phyloP scores from a whole-genome alignment of 192 early-diverging fungal genomes.

The Paraglomus brasilianum region DNA sequence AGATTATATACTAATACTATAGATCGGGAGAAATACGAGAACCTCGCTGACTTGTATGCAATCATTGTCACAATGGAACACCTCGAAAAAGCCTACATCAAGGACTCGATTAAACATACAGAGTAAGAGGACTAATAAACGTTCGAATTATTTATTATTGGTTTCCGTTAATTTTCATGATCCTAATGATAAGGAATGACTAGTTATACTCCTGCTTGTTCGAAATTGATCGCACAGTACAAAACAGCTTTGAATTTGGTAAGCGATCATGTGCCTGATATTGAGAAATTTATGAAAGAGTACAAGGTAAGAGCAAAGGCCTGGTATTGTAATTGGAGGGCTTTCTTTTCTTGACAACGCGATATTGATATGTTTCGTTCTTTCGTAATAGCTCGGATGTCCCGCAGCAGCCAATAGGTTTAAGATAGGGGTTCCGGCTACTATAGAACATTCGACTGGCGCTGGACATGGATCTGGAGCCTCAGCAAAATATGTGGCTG shows the following conservation, averaged over 20 bases:
- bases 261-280: conserved; percentile 57
- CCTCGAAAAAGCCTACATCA: conserved; percentile 89
- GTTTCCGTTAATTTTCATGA: neutral
- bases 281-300: conserved; percentile 75
- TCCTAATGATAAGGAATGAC: neutral
- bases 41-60: conserved; percentile 88
- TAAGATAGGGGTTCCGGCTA: conserved; percentile 95
- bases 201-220: conserved; percentile 88
- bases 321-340: neutral
- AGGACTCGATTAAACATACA: conserved; percentile 75
- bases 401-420: conserved; percentile 84
- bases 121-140: conserved; percentile 54
- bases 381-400: conserved; percentile 62
- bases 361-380: neutral
- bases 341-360: neutral
- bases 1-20: conserved; percentile 76
- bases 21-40: conserved; percentile 90
- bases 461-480: conserved; percentile 46
- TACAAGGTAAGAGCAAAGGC: conserved; percentile 58
- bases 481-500: conserved; percentile 78
- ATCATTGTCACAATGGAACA: conserved; percentile 91
- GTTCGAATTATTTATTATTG: neutral
- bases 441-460: conserved; percentile 83
- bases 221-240: conserved; percentile 88
- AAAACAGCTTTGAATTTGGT: conserved; percentile 77